Evolutionary conservation across 768 basidiomycete species (phyloP), one percentile per base, ranked within the genome.

Genomic region (Termitomyces sp.): DNA sequence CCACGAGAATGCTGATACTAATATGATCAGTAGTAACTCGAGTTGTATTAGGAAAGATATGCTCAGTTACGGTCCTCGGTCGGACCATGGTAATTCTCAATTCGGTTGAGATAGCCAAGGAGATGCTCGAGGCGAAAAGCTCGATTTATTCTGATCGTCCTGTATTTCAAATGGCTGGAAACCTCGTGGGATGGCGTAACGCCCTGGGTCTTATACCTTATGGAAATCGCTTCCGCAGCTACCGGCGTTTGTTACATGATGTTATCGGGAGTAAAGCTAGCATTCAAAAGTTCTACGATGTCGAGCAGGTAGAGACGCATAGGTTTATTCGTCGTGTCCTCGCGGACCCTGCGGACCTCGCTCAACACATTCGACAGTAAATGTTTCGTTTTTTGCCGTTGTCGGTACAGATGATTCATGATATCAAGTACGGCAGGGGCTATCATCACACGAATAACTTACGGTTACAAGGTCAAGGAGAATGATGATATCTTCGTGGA

Each of bases 141-240:
- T 12, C 8, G 4, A 77, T 81, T 48, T 87, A 87, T 67, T 87
- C 85, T 20, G 86, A 87, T 64, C 81, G 86, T n/a, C 85, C 86
- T 51, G 70, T 69, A 47, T 67, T 78, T 7, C 75, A 77, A 59
- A 79, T 81, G 81, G 82, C 75, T 32, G 82, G 81, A 26, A 79
- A 82, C 64, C 73, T 83, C 35, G 74, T 80, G 32, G 82, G 82
- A 36, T 84, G 82, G 82, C 82, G 80, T 60, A 78, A 82, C 56
- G 77, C 78, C 0, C 74, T 83, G 26, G 80, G 78, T 26, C 73
- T 84, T 44, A 67, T 83, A 18, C 79, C 77, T 20, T 83, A 82
- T 59, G 79, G 80, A 56, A 7, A 82, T 63, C 78, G 82, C 49
- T 80, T 83, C 65, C 80, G 80, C 52, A 77, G 77, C 60, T 81